phyloP scores from a whole-genome alignment of 192 early-diverging fungal species.

The Ramicandelaber brevisporus region DNA sequence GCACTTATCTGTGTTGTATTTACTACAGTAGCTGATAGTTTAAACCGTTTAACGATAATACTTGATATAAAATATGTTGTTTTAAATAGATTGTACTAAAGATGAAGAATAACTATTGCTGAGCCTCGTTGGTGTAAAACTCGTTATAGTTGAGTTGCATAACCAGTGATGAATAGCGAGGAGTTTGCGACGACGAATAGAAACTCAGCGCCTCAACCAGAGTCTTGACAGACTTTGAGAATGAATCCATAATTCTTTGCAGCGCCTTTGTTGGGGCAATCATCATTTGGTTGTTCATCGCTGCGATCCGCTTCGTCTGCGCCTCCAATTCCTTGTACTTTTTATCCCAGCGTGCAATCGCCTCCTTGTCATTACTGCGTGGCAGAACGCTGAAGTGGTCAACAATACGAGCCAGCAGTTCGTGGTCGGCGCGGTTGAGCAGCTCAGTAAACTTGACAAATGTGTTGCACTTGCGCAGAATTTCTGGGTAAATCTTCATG shows the following conservation, averaged over 20 bases:
- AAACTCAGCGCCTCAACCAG: conserved; percentile 57
- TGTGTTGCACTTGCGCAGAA: no score
- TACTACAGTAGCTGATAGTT: no score
- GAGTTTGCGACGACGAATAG: conserved; percentile 39
- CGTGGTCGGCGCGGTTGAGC: conserved; percentile 9
- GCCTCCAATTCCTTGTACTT: conserved; percentile 7
- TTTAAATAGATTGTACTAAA: conserved; percentile 1
- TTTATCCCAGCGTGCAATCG: no score
- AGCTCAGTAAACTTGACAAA: conserved; percentile 12
- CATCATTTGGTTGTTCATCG: conserved; percentile 3
- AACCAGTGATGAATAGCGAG: conserved; percentile 32
- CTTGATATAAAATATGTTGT: conserved; percentile 1
- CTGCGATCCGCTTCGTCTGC: conserved; percentile 5
- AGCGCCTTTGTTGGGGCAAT: conserved; percentile 9
- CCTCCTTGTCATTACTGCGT: conserved; percentile 12
- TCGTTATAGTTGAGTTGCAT: conserved; percentile 47
- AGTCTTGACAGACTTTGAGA: conserved; percentile 32
- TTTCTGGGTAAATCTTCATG: conserved; percentile 50
- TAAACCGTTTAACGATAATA: no score
- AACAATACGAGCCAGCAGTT: conserved; percentile 4
- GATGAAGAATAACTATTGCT: conserved; percentile 4
- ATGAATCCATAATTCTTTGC: conserved; percentile 17
- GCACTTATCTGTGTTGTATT: no score
- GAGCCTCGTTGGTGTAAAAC: conserved; percentile 30
- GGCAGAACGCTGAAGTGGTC: conserved; percentile 6